phyloP scores from a whole-genome alignment of 164 flowering plant species.

The Tetracentron sinense region DNA sequence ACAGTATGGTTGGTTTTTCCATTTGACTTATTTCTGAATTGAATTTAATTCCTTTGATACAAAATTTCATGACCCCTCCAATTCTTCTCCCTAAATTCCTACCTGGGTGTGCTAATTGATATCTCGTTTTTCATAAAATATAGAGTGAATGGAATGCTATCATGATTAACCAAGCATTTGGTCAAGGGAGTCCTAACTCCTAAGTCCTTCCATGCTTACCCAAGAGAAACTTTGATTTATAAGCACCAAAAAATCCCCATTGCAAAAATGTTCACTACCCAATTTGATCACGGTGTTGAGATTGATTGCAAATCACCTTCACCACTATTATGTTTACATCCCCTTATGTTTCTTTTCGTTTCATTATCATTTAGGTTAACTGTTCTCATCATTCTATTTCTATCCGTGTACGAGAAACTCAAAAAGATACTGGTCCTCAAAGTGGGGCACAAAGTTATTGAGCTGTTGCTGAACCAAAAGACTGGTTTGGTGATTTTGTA shows the following conservation, averaged over 20 bases:
- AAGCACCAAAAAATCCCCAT: conserved; percentile 47
- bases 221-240: conserved; percentile 75
- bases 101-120: conserved; percentile 1
- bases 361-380: conserved; percentile 55
- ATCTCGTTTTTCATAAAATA: not conserved
- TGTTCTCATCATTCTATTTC: conserved; percentile 43
- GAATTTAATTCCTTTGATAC: not conserved
- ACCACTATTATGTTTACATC: conserved; percentile 58
- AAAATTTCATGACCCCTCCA: not conserved
- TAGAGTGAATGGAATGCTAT: conserved; percentile 28
- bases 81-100: not conserved
- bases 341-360: conserved; percentile 45
- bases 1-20: no score
- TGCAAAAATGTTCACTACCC: conserved; percentile 28
- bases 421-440: conserved; percentile 93
- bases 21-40: no score
- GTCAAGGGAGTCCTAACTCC: conserved; percentile 51
- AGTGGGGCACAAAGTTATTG: conserved; percentile 99
- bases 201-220: conserved; percentile 70
- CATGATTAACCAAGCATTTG: conserved; percentile 54
- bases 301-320: conserved; percentile 44
- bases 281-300: conserved; percentile 50
- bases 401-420: conserved; percentile 66
- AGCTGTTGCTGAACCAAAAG: conserved; percentile 84
- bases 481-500: conserved; percentile 88